Base-by-base conservation (phyloP, 1,284 basidiomycete species). In the Melampsora larici-populina region DNA sequence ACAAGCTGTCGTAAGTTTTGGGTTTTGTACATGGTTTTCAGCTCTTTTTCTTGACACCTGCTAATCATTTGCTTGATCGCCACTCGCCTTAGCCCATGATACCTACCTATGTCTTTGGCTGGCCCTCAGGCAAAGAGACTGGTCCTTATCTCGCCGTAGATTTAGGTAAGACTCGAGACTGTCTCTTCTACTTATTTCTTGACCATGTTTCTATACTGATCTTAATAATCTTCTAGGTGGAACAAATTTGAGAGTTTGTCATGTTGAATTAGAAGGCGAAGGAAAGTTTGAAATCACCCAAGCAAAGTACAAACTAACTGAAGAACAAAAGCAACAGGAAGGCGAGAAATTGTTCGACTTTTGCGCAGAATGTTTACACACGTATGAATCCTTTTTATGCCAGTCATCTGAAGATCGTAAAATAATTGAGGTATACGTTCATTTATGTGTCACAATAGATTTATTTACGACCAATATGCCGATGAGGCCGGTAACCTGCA, bases 251-350 rank as follows among this genome's bases (percentile, higher is more conserved):
- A 93, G 96, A 73, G 96, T 98, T 72, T 99, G 96, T 85, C 91
- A 97, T 79, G 96, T 99, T 74, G 92, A 90, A 26, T 87, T 99
- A 18, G 89, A 92, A 81, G 96, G 96, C 31, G 87, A 90, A 9
- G 94, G 96, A 79, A 94, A 96, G 86, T 99, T 98, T 84, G 94
- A 98, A 85, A 92, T 99, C 82, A 96, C 94, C 0, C 96, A 99
- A 83, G 92, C 94, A 71, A 99, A 99, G 86, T 98, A 98, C 85
- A 91, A 94, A 78, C 88, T 99, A 73, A 91, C 93, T 1, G 96
- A 99, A 83, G 97, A 98, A 82, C 96, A 99, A 85, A 99, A 99
- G 86, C 94, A 97, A 81, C 92, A 91, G n/a, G 94, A 98, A 51
- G 96, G 95, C 7, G 90, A 93, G 83, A 90, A 91, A 79, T 86